Percentiles rank a stretch among this genome's conserved stretches.
These are phyloP conservation scores for Trypanosoma vivax DNA, from an alignment of 208 protist species.

Conservation along the genomic window DNA sequence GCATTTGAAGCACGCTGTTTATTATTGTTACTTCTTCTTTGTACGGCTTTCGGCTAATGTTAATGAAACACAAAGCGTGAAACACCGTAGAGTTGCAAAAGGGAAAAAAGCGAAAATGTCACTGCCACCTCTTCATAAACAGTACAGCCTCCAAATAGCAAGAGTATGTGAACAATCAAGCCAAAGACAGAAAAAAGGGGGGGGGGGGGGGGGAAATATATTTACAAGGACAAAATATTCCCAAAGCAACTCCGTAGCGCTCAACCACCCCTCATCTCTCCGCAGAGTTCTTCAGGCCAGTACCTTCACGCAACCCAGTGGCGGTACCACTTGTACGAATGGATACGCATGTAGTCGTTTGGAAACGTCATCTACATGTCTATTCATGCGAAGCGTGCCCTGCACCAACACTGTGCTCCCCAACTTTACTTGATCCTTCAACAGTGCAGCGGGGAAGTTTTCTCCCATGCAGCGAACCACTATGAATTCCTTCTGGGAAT, in stretches of 20 bases:
- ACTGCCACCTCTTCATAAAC: no score
- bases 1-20: no score
- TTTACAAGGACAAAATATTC: not conserved
- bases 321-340: constrained; percentile 69
- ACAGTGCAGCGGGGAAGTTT: constrained; percentile 31
- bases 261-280: not conserved
- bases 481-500: constrained; percentile 54
- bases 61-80: no score
- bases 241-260: constrained; percentile 4
- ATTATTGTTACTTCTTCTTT: no score
- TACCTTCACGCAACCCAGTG: constrained; percentile 50
- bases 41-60: no score
- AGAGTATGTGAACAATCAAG: no score
- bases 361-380: constrained; percentile 53
- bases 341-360: constrained; percentile 72
- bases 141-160: no score
- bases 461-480: constrained; percentile 64
- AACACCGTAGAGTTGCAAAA: no score
- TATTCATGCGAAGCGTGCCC: constrained; percentile 69
- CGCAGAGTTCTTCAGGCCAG: constrained; percentile 11
- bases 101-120: no score
- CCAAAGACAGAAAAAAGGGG: no score
- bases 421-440: constrained; percentile 40
- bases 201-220: no score
- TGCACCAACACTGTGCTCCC: constrained; percentile 46